These are phyloP conservation scores for Escovopsis weberi DNA, from an alignment of 2,329 filamentous ascomycete genomes.

Conservation along the genomic window DNA sequence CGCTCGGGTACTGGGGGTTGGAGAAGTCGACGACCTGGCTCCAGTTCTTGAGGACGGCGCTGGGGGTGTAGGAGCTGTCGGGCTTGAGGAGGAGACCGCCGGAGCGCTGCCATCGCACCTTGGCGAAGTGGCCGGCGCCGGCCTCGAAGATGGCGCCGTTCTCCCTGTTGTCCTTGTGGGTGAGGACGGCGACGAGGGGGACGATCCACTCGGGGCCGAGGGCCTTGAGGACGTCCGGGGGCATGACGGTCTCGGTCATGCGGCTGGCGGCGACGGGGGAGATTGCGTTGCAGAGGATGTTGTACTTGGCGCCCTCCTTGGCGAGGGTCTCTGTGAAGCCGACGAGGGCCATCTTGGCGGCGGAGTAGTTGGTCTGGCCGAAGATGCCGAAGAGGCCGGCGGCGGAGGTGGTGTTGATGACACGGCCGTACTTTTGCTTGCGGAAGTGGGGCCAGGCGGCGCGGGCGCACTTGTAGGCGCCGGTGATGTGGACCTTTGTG, in stretches of 20 bases:
- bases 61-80: constrained; percentile 75
- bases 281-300: constrained; percentile 90
- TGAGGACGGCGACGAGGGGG: constrained; percentile 75
- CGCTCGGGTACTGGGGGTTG: constrained; percentile 61
- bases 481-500: constrained; percentile 81
- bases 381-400: constrained; percentile 93
- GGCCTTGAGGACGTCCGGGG: constrained; percentile 73
- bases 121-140: constrained; percentile 82
- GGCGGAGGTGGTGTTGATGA: constrained; percentile 96
- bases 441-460: constrained; percentile 96
- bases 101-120: constrained; percentile 89
- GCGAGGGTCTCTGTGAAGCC: constrained; percentile 96
- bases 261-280: constrained; percentile 90
- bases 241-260: constrained; percentile 93
- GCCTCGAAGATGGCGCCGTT: constrained; percentile 86
- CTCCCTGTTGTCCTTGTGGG: constrained; percentile 73
- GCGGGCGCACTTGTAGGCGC: constrained; percentile 86
- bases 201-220: constrained; percentile 92
- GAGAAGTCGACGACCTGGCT: constrained; percentile 76
- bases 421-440: constrained; percentile 94
- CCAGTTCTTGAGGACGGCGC: constrained; percentile 83
- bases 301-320: constrained; percentile 96
- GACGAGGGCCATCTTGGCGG: constrained; percentile 87
- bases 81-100: constrained; percentile 80
- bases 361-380: constrained; percentile 92